Conservation (phyloP, 2,329 filamentous ascomycete species). For the Stachybotrys chartarum region DNA sequence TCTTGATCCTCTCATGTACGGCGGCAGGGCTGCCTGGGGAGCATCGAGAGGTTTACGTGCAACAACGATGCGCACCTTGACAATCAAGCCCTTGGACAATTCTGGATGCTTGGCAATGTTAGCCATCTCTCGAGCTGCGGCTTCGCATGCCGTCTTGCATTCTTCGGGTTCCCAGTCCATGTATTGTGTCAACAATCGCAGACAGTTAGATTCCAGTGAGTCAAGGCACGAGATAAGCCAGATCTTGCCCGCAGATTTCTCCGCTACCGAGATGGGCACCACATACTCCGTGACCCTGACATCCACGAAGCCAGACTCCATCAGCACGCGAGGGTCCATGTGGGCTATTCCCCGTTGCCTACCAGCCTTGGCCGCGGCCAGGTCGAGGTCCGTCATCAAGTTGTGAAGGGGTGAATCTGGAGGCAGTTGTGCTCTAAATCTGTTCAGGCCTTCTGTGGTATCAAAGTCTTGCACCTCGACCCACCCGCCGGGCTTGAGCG, state of each 20-base stretch:
- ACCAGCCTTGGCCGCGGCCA: constrained; percentile 37
- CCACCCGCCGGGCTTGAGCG: constrained; percentile 50
- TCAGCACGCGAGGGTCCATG: constrained; percentile 35
- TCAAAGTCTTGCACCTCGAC: constrained; percentile 50
- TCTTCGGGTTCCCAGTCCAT: constrained; percentile 44
- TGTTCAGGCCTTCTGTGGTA: constrained; percentile 27
- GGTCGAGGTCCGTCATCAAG: constrained; percentile 31
- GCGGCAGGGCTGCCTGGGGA: background rate
- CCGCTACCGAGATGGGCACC: constrained; percentile 39
- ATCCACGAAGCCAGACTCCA: constrained; percentile 44
- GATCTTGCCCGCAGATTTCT: constrained; percentile 40
- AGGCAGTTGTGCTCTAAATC: constrained; percentile 30
- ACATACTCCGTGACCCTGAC: constrained; percentile 38
- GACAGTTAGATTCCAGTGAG: constrained; percentile 38
- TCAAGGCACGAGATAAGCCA: constrained; percentile 47
- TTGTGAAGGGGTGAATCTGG: constrained; percentile 36
- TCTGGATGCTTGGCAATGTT: constrained; percentile 38
- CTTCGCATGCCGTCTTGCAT: constrained; percentile 38
- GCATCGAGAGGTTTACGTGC: constrained; percentile 40
- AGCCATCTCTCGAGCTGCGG: constrained; percentile 40
- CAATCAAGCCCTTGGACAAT: constrained; percentile 32
- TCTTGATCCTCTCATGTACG: background rate
- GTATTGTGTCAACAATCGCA: constrained; percentile 45
- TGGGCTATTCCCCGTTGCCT: constrained; percentile 37
- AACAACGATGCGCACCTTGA: constrained; percentile 41